Evolutionary conservation across 495 filamentous ascomycete genomes (phyloP), one percentile per base, ranked within the genome.

Genomic region (Beverwykella pulmonaria): DNA sequence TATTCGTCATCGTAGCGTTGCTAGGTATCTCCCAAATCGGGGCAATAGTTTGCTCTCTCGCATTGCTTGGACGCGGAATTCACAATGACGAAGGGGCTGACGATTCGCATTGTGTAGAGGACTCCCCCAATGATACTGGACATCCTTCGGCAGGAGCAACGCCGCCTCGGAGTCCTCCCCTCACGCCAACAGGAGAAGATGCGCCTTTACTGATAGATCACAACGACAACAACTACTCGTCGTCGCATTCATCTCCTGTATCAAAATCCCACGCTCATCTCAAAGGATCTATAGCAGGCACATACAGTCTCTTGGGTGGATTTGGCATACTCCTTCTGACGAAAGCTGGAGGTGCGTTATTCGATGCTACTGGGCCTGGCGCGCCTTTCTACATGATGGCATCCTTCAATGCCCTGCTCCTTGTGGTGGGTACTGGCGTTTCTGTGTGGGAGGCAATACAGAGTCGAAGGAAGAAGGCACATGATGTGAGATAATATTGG

Each of bases 381-480:
- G 87, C 90, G 44, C 94, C 94, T 14, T 98, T 98, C 75, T 94
- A 89, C 77, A 87, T 98, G 80, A 88, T 98, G 84, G 92, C 92
- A 0, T 80, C 79, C 0, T 98, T 98, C 71, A 97, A 98, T 73
- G 90, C 32, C 3, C 19, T 72, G 1, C 53, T 72, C 9, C 50
- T 72, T 15, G 58, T 69, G 17, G 66, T 67, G 4, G 66, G 61
- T 2, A 25, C 66, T 29, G 69, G 36, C 14, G 56, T 68, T 12
- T 60, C 29, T 5, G 55, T 62, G 1, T 12, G 44, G 36, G 69
- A 71, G 25, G 44, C 22, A 1, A 44, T 68, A 1, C 54, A 56
- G 50, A 65, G 56, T 22, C 29, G 68, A 50, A n/a, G 48, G 44
- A 47, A 58, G 19, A 32, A 55, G 32, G 53, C 55, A n/a, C 32